These are phyloP conservation scores for Ramaria rubella DNA, from an alignment of 768 basidiomycete species.

Conservation along the genomic window DNA sequence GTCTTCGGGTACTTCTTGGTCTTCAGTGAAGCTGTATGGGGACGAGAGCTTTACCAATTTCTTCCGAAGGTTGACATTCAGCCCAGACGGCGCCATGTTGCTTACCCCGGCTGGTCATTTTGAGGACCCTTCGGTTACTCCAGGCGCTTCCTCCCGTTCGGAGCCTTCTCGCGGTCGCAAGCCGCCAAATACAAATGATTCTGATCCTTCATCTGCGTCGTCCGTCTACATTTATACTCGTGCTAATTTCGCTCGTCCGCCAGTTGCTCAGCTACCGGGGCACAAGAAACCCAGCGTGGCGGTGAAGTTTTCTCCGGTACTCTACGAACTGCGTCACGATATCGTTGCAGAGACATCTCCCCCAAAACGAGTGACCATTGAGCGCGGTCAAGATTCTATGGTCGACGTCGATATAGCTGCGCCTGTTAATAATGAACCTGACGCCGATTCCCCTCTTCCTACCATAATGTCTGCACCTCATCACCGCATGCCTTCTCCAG, in stretches of 20 bases:
- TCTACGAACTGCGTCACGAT: conserved; percentile 81
- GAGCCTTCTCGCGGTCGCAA: conserved; percentile 52
- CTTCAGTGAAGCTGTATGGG: conserved; percentile 78
- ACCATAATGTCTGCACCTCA: conserved; percentile 43
- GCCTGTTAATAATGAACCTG: conserved; percentile 22
- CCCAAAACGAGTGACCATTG: conserved; percentile 54
- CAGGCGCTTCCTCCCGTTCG: conserved; percentile 28
- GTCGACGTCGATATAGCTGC: conserved; percentile 58
- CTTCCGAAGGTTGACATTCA: conserved; percentile 90
- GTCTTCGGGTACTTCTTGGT: conserved; percentile 61
- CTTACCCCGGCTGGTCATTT: conserved; percentile 96
- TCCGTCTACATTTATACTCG: conserved; percentile 94
- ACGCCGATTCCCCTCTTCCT: conserved; percentile 15
- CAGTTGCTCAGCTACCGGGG: conserved; percentile 91
- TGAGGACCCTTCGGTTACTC: conserved; percentile 73
- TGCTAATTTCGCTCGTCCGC: conserved; percentile 87
- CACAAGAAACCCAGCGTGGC: conserved; percentile 95
- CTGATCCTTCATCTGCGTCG: conserved; percentile 37
- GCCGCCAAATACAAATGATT: conserved; percentile 33
- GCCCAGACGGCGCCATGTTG: conserved; percentile 88
- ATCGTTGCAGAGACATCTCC: conserved; percentile 37
- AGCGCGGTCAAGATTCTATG: conserved; percentile 55
- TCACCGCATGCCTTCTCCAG: conserved; percentile 44
- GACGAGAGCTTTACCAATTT: conserved; percentile 95
- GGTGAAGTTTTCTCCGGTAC: conserved; percentile 85